Evolutionary conservation across 2,329 filamentous ascomycete genomes (phyloP).

Genomic region (Domatiomyces globalis): DNA sequence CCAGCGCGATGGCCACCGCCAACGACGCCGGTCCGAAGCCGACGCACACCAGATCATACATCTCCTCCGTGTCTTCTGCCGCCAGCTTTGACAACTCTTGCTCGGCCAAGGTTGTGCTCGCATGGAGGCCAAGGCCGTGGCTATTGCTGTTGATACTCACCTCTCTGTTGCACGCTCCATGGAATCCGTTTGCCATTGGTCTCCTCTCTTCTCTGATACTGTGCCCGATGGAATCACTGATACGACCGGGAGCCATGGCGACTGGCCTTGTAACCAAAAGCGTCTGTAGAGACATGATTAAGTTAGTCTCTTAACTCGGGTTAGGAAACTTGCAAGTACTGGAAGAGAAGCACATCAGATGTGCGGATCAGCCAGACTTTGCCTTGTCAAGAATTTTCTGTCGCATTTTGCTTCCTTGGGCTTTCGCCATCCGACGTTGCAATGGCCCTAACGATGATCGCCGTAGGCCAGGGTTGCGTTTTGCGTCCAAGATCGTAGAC

Average conservation of each 20-base stretch:
- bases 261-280: neutral
- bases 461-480: neutral
- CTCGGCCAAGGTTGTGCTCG: neutral
- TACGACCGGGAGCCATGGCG: neutral
- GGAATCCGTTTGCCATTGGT: neutral
- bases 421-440: neutral
- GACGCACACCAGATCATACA: slow-evolving; percentile 77
- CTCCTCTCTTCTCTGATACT: neutral
- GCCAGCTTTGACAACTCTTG: neutral
- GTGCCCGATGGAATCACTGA: neutral
- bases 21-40: slow-evolving; percentile 88
- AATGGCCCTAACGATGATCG: neutral
- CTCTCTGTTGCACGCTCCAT: neutral
- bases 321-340: neutral
- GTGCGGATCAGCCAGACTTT: neutral
- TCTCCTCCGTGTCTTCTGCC: slow-evolving; percentile 32
- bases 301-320: neutral
- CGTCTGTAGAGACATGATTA: neutral
- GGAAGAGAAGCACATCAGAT: neutral
- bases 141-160: neutral
- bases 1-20: slow-evolving; percentile 73
- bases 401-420: neutral
- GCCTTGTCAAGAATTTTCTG: neutral
- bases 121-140: neutral
- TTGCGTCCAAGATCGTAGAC: neutral